Evolutionary conservation across 169 alveolate species (phyloP), one percentile per base, ranked within the genome.

Genomic region (Cryptosporidium viatorum): DNA sequence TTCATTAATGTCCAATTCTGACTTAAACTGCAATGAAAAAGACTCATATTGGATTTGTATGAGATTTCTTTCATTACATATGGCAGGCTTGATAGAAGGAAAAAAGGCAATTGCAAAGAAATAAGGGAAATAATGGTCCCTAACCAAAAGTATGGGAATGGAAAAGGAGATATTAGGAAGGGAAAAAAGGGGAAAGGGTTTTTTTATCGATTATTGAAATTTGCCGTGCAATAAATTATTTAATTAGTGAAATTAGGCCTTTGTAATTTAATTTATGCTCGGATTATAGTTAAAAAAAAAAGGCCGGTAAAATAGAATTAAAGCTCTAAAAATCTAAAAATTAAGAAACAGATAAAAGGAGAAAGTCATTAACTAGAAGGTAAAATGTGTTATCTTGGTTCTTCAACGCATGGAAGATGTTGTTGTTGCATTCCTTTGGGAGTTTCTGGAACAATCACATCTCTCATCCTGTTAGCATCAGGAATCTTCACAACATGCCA

Each of bases 361-460:
- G 33, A n/a, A 65, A 29, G 10, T 65, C 29, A 55, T 23, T 9
- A 55, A 10, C 18, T 16, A 21, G 37, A 21, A 26, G 14, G 9
- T 5, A 48, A 26, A 62, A 80, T 80, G 89, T 80, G 89, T 33
- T 65, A 43, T 65, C 55, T 80, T 43, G 89, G 89, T 12, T 80
- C 89, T 29, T 41, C 89, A 23, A 80, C 51, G 2, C 70, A 48
- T 31, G 89, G 89, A n/a, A 59, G 50, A 26, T 80, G 89, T 50
- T 80, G 89, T 39, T 80, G 89, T 6, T 80, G 89, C 26, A 80
- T 80, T 21, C 89, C 89, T 16, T 21, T 80, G 23, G 89, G 89
- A 26, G 5, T 80, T 80, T 35, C 75, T 39, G 89, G 89, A 37
- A 80, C 75, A 43, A 48, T 80, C 10, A 62, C 89, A 23, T 60